A percentile compares a stretch with the other conserved stretches of the same genome.
Conservation (phyloP, 1,284 basidiomycete species). For the Ustilago nuda region DNA sequence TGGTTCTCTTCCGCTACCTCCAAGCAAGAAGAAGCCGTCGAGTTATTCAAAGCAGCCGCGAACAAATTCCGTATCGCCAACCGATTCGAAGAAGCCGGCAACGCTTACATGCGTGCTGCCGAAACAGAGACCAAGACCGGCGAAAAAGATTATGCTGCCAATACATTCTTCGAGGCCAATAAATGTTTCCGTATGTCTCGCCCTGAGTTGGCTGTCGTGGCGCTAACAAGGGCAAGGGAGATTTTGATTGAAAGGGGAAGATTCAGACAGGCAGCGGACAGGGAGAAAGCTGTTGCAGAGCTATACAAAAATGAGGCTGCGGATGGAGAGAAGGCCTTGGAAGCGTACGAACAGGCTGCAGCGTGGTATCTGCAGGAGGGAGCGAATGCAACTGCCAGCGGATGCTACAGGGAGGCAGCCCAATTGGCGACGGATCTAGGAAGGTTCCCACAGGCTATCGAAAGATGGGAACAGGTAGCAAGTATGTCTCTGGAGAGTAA, state of each 20-base stretch:
- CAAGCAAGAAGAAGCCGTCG: constrained; percentile 82
- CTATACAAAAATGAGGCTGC: constrained; percentile 83
- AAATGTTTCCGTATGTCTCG: constrained; percentile 67
- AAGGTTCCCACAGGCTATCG: constrained; percentile 85
- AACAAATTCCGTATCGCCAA: constrained; percentile 96
- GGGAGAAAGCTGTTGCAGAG: constrained; percentile 87
- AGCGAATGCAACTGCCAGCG: constrained; percentile 92
- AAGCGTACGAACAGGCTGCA: constrained; percentile 91
- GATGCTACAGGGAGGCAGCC: constrained; percentile 94
- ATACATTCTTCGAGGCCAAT: constrained; percentile 67
- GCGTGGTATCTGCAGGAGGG: constrained; percentile 98
- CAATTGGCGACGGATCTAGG: constrained; percentile 91
- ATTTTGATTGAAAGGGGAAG: constrained; percentile 86
- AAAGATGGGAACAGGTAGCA: constrained; percentile 90
- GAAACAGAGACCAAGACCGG: constrained; percentile 65
- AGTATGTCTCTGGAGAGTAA: constrained; percentile 83
- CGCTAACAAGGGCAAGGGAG: constrained; percentile 85
- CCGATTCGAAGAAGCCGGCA: constrained; percentile 87
- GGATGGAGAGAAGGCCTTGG: constrained; percentile 83
- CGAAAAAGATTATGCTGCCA: constrained; percentile 68
- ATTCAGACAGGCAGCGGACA: constrained; percentile 96
- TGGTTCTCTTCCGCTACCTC: constrained; percentile 71
- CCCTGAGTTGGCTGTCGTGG: constrained; percentile 79
- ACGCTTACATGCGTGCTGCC: constrained; percentile 71
- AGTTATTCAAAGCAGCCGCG: constrained; percentile 91